Evolutionary conservation across 169 alveolate species (phyloP).

Genomic region (Theileria orientalis): DNA sequence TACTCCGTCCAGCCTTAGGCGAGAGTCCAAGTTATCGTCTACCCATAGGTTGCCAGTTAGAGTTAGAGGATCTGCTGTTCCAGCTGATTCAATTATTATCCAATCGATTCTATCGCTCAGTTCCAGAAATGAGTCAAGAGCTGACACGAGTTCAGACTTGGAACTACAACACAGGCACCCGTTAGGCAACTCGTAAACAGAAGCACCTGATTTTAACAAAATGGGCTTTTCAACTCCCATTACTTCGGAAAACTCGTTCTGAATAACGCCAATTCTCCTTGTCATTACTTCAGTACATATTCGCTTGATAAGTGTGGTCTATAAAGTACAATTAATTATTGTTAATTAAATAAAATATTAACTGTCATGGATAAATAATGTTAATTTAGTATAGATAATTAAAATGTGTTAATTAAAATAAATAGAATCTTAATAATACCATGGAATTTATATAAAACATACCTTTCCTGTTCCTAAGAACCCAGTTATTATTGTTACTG

Average conservation of each 20-base stretch:
- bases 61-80: conserved; percentile 52
- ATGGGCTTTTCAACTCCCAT: conserved; percentile 88
- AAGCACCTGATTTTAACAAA: conserved; percentile 81
- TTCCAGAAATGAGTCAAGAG: conserved; percentile 51
- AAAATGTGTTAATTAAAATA: neutral
- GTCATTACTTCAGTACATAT: conserved; percentile 38
- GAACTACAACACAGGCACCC: conserved; percentile 89
- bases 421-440: neutral
- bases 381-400: neutral
- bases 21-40: conserved; percentile 44
- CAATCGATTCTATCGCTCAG: conserved; percentile 35
- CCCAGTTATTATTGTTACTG: conserved; percentile 76
- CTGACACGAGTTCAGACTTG: conserved; percentile 76
- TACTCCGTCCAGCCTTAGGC: conserved; percentile 53
- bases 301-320: conserved; percentile 76
- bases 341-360: neutral
- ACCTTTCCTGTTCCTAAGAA: conserved; percentile 84
- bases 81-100: conserved; percentile 63
- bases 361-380: no score
- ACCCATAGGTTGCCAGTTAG: conserved; percentile 57
- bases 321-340: neutral
- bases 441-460: neutral
- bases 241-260: conserved; percentile 80
- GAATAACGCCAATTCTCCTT: conserved; percentile 75
- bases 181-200: conserved; percentile 85